Base-by-base conservation (phyloP, 164 flowering plant species). In the Hamamelis virginiana region DNA sequence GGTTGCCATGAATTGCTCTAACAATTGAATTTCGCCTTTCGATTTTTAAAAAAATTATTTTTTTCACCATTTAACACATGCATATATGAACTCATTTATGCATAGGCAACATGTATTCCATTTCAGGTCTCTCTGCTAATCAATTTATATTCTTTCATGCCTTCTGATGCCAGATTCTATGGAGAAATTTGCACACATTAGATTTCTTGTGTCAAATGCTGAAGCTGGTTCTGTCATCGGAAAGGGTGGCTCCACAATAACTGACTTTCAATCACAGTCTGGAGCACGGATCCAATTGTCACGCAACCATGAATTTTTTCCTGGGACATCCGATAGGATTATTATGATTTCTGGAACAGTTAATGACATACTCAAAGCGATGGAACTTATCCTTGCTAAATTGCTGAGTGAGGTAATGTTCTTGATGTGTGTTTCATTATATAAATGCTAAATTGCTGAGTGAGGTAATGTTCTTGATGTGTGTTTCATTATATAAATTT, bases 181-280 rank as follows among this genome's bases (percentile, higher is more conserved):
- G 61, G 97, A 91, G 84, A 91, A 72, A 77, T 74, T 84, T 8
- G 82, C 94, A 65, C 82, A 88, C 66, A 66, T 96, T 21, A 89
- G 85, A 79, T 96, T 96, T 77, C 97, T 96, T 65, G 91, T 93
- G 55, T 93, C 99, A 56, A 96, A 96, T 84, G 90, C 95, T 27
- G 96, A 90, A 67, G 99, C 99, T 65, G 99, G 99, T 72, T 90
- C 97, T 64, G 86, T 96, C 53, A 96, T 96, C 75, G 99, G 99
- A 62, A 96, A 96, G 81, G 97, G 99, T 74, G 99, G 99, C 27
- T 81, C 97, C 56, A 96, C 98, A 55, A 91, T 96, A 50, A 90
- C 86, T 64, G 99, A 93, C 25, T 91, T 96, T 73, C 98, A 93
- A 78, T 80, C 95, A 46, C 87, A 89, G 68, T 93, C 99, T 62